Evolutionary conservation across 306 rosid genomes (phyloP), one percentile per base, ranked within the genome.

Genomic region (Abrus precatorius): DNA sequence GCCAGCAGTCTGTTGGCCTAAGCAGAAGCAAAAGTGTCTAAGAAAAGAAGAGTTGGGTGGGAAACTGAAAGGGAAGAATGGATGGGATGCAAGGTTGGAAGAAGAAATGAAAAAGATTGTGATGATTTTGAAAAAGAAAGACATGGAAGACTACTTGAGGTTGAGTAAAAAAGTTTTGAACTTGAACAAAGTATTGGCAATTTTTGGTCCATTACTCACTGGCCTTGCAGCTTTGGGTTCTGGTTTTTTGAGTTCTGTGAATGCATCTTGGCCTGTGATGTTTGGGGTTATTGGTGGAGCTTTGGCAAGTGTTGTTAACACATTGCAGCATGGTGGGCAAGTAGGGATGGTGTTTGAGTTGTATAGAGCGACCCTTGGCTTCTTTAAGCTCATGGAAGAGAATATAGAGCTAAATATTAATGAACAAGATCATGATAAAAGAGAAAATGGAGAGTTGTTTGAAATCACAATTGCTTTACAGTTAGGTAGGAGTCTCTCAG

Each of bases 1-100:
- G 50, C 93, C 98, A 33, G 87, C 98, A 20, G 81, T 87, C 34
- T 94, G 97, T 97, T 94, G 98, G 98, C 97, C 97, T 12, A 43
- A 5, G 27, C 56, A 20, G 68, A 84, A 47, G 60, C 85, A 32
- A 56, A 84, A 12, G 36, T 0, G 43, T 45, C 7, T 7, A 5
- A 64, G 54, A 36, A 38, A 69, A 70, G 74, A 80, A 69, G 73
- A 38, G 55, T 44, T 71, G 10, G 66, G 52, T 10, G 75, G 69
- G 74, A 62, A 28, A 29, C 12, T 59, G 41, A 66, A 66, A n/a
- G 59, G 73, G 4, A 73, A 36, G 9, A 84, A 92, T 70, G 93
- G 97, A 5, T 94, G 98, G 97, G 88, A 79, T 83, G 41, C 59
- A 63, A 81, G 43, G 44, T 56, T 89, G 77, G 94, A 87, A 77